Percentiles rank a stretch among this genome's conserved stretches.
Evolutionary conservation across 805 yeast species (phyloP).

Genomic region (Metschnikowia lachancei): DNA sequence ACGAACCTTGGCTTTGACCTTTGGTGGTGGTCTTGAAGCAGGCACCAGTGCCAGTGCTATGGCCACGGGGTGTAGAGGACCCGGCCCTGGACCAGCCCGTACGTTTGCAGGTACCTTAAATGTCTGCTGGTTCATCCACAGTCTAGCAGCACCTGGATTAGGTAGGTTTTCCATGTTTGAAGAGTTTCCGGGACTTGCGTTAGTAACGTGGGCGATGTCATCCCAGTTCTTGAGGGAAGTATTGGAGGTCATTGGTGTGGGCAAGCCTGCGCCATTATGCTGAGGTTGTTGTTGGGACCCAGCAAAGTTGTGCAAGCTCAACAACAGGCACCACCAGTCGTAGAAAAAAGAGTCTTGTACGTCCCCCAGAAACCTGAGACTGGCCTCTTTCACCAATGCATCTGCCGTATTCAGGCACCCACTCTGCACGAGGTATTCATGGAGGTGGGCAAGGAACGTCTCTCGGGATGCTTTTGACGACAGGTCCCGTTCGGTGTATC

Average conservation of each 20-base stretch:
- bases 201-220: too few species aligned
- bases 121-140: not conserved
- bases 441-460: constrained; percentile 12
- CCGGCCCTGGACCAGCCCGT: not conserved
- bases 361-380: constrained; percentile 5
- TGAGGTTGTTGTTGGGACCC: not conserved
- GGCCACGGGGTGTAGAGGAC: not conserved
- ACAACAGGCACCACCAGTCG: constrained; percentile 18
- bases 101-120: constrained; percentile 5
- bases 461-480: constrained; percentile 10
- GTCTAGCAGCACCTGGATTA: not conserved
- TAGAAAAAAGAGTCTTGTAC: constrained; percentile 9
- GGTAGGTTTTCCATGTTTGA: not conserved
- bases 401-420: constrained; percentile 16
- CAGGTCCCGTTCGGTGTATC: constrained; percentile 1
- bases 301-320: constrained; percentile 9
- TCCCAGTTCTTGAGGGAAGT: not conserved
- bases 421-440: constrained; percentile 16
- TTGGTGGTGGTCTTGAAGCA: constrained; percentile 1
- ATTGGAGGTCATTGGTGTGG: too few species aligned
- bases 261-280: too few species aligned
- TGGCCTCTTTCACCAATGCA: constrained; percentile 13
- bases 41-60: not conserved
- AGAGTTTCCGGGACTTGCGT: not conserved
- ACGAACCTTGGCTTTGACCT: constrained; percentile 1